Conservation (phyloP, 495 filamentous ascomycete genomes). For the Daldinia caldariorum region DNA sequence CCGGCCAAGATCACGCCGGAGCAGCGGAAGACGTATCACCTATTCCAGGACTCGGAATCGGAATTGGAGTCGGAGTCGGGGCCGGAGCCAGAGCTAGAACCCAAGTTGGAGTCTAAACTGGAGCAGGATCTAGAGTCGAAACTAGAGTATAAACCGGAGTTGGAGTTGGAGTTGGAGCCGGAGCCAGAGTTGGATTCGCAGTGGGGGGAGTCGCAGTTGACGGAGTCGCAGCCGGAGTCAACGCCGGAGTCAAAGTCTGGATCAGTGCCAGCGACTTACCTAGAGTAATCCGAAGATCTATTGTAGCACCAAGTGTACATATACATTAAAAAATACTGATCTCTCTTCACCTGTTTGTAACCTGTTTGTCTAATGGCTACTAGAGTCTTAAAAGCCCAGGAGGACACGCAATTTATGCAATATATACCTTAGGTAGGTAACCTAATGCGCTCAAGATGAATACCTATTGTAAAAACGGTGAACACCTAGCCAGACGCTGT, state of each 20-base stretch:
- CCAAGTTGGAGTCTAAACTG: background rate
- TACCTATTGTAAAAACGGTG: background rate
- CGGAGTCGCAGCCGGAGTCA: background rate
- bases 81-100: background rate
- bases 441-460: too few species aligned
- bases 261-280: background rate
- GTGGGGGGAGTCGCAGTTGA: too few species aligned
- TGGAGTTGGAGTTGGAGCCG: too few species aligned
- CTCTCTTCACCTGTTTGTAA: background rate
- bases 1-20: slow-evolving; percentile 71
- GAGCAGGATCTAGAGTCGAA: background rate
- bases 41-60: slow-evolving; percentile 42
- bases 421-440: too few species aligned
- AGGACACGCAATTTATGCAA: too few species aligned
- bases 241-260: background rate
- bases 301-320: background rate
- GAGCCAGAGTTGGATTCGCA: too few species aligned
- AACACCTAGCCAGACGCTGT: background rate
- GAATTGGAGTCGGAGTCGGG: background rate
- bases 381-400: background rate
- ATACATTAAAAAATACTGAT: background rate
- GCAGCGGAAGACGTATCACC: slow-evolving; percentile 77
- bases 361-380: background rate
- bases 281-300: background rate
- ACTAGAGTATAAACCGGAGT: background rate